phyloP scores from a whole-genome alignment of 768 basidiomycete genomes.

The Rhizopogon vinicolor region DNA sequence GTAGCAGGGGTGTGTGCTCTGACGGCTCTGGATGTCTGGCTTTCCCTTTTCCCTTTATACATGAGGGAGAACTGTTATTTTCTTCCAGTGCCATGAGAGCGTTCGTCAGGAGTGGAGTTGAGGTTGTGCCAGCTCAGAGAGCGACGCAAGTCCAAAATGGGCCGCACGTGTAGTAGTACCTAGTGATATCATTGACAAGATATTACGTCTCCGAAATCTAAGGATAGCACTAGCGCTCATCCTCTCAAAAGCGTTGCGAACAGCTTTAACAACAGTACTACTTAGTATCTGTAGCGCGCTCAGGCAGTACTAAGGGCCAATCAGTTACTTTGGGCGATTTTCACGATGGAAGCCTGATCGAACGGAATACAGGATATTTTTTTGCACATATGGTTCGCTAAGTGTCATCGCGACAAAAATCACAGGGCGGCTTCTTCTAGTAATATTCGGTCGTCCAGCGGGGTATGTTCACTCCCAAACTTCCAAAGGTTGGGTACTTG shows the following conservation, averaged over 20 bases:
- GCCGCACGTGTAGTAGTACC: background rate
- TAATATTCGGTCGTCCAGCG: background rate
- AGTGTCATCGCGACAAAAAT: background rate
- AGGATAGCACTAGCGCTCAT: too few relatives aligned
- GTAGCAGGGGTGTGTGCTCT: conserved; percentile 26
- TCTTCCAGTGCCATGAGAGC: conserved; percentile 16
- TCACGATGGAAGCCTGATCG: too few relatives aligned
- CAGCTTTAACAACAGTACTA: too few relatives aligned
- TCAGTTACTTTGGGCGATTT: too few relatives aligned
- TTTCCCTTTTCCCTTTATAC: conserved; percentile 24
- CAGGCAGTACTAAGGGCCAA: too few relatives aligned
- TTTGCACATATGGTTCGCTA: background rate
- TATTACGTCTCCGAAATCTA: too few relatives aligned
- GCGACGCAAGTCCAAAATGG: background rate
- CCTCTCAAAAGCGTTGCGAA: too few relatives aligned
- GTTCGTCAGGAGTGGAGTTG: conserved; percentile 4
- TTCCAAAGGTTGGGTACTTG: too few relatives aligned
- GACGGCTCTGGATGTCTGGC: conserved; percentile 17
- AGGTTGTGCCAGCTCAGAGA: background rate
- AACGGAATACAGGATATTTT: too few relatives aligned
- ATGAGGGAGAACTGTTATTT: conserved; percentile 10
- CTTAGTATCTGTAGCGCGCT: too few relatives aligned
- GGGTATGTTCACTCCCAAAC: too few relatives aligned
- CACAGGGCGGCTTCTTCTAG: background rate
- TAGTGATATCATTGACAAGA: too few relatives aligned